Percentiles rank a stretch among this genome's conserved stretches.
These are phyloP conservation scores for Phytophthora sojae DNA, from an alignment of 352 stramenopile genomes.

Conservation along the genomic window DNA sequence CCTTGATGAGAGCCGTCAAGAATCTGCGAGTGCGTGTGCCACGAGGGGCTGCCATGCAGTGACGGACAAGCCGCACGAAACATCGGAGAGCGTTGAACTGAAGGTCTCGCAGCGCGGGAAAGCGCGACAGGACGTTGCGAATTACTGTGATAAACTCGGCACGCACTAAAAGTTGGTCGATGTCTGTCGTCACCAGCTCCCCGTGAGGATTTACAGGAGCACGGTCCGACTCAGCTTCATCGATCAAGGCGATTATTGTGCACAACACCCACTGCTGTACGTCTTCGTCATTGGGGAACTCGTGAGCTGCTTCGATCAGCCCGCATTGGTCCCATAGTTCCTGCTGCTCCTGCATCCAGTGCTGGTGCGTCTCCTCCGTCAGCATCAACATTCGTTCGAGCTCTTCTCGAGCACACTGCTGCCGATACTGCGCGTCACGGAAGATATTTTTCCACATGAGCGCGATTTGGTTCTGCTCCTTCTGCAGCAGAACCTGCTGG, in stretches of 20 bases:
- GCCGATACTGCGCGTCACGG: constrained; percentile 11
- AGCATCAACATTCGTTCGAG: constrained; percentile 26
- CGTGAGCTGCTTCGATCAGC: constrained; percentile 38
- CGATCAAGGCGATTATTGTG: constrained; percentile 28
- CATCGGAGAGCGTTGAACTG: constrained; percentile 27
- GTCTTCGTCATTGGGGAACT: constrained; percentile 42
- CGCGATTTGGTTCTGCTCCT: constrained; percentile 28
- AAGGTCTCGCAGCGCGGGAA: constrained; percentile 26
- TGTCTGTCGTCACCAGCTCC: constrained; percentile 10
- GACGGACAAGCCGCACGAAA: constrained; percentile 21
- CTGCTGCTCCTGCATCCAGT: constrained; percentile 35
- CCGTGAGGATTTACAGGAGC: constrained; percentile 1
- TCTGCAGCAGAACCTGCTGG: constrained; percentile 30
- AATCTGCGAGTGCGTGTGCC: constrained; percentile 5
- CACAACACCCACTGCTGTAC: constrained; percentile 44
- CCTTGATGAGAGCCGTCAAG: constrained; percentile 15
- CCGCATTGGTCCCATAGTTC: constrained; percentile 38
- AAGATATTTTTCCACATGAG: constrained; percentile 26
- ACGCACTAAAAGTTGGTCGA: constrained; percentile 16
- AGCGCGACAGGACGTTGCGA: constrained; percentile 29
- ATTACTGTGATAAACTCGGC: constrained; percentile 25
- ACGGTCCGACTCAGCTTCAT: constrained; percentile 9
- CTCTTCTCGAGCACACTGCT: constrained; percentile 25
- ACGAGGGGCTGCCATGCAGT: constrained; percentile 11
- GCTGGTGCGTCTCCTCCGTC: constrained; percentile 20